Evolutionary conservation across 2,329 filamentous ascomycete genomes (phyloP), one percentile per base, ranked within the genome.

Genomic region (Exserohilum turcica): DNA sequence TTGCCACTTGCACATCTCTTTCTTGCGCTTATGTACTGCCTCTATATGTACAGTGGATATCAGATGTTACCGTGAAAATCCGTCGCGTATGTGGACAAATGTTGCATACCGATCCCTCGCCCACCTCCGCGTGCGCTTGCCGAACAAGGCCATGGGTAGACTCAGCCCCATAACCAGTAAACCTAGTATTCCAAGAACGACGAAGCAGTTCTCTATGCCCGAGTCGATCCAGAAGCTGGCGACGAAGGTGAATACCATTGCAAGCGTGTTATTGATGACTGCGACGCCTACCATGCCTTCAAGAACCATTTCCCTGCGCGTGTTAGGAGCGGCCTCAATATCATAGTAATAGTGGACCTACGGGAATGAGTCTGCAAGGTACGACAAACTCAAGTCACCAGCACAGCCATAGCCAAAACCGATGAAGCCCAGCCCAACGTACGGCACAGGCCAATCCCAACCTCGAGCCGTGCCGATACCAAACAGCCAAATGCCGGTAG

Each of bases 231-330:
- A 42, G 24, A 42, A 42, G 38, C 38, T 42, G 9, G 38, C 38
- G 15, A 42, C 10, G 27, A 42, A 42, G 27, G 38, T 42, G 7
- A 42, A 42, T 2, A 10, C 38, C 38, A 42, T 42, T 10, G 38
- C 38, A 18, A 42, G 38, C 24, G 38, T 42, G 10, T 42, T 42
- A 19, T 42, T 42, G 38, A 42, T 42, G 38, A 42, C 38, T 42
- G 38, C 38, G 27, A 42, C 38, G 9, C 38, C 38, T 18, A 42
- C 38, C 38, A 42, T 42, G 9, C 38, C 38, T 42, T 42, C 38
- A 29, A 42, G 38, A 29, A 42, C 38, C 38, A 42, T 42, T 29
- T 42, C 38, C 28, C 38, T 42, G 27, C 3, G 38, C 18, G 27
- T 29, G 27, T 42, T 31, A 42, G 38, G 24, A 42, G 27, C 38